These are phyloP conservation scores for Epichloe scottii DNA, from an alignment of 2,329 filamentous ascomycete species.

Conservation along the genomic window DNA sequence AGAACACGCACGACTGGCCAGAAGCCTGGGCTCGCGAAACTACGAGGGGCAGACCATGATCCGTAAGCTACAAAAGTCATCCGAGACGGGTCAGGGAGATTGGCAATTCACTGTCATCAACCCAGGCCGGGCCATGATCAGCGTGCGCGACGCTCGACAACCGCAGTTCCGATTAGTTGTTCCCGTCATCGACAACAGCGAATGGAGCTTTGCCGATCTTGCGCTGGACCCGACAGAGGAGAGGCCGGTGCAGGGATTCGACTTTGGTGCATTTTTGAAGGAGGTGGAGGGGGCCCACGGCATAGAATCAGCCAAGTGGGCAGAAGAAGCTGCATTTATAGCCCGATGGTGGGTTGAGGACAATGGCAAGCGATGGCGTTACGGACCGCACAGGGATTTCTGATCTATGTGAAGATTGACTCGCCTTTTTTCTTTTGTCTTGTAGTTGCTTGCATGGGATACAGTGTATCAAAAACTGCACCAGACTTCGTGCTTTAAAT, in stretches of 20 bases:
- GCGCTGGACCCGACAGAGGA: constrained; percentile 17
- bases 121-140: constrained; percentile 20
- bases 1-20: constrained; percentile 13
- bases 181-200: constrained; percentile 18
- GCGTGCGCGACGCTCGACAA: constrained; percentile 19
- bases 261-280: constrained; percentile 11
- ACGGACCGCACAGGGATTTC: constrained; percentile 8
- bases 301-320: constrained; percentile 17
- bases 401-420: constrained; percentile 12
- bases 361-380: constrained; percentile 22
- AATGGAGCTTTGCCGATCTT: constrained; percentile 20
- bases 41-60: constrained; percentile 25
- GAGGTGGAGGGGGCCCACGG: constrained; percentile 12
- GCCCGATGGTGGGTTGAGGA: constrained; percentile 23
- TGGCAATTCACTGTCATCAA: constrained; percentile 24
- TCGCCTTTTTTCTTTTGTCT: background rate
- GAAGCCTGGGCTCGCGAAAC: constrained; percentile 16
- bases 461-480: too few species aligned
- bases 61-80: constrained; percentile 14
- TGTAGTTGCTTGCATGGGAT: too few species aligned
- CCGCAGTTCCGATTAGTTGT: constrained; percentile 18
- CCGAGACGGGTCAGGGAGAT: constrained; percentile 12
- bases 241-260: constrained; percentile 14
- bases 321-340: constrained; percentile 20
- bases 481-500: too few species aligned